These are phyloP conservation scores for Malassezia psittaci DNA, from an alignment of 1,284 basidiomycete species.

Conservation along the genomic window DNA sequence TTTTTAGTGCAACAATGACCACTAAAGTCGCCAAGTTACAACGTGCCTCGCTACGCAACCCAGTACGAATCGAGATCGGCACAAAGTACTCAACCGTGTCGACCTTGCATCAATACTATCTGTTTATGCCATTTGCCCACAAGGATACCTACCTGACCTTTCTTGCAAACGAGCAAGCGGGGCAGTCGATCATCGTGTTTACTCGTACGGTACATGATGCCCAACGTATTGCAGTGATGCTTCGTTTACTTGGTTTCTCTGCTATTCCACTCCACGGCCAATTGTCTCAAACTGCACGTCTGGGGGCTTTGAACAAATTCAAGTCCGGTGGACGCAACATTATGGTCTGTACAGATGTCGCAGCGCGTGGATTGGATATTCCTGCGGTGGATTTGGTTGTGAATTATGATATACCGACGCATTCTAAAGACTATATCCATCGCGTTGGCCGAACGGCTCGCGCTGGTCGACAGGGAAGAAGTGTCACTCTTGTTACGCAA, in stretches of 20 bases:
- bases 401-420: constrained; percentile 95
- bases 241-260: constrained; percentile 82
- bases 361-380: constrained; percentile 85
- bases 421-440: constrained; percentile 99
- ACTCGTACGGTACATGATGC: constrained; percentile 92
- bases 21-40: constrained; percentile 97
- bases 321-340: constrained; percentile 85
- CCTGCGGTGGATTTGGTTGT: constrained; percentile 92
- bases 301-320: constrained; percentile 93
- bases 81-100: constrained; percentile 97
- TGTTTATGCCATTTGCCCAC: constrained; percentile 81
- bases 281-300: constrained; percentile 79
- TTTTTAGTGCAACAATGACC: constrained; percentile 99
- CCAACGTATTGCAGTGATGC: constrained; percentile 74
- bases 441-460: constrained; percentile 93
- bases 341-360: constrained; percentile 91
- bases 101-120: constrained; percentile 88
- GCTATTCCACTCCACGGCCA: constrained; percentile 94
- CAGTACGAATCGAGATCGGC: constrained; percentile 80
- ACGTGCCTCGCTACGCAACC: constrained; percentile 85
- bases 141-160: constrained; percentile 89
- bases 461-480: constrained; percentile 87
- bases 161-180: constrained; percentile 75
- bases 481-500: constrained; percentile 91
- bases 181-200: constrained; percentile 91